A percentile compares a stretch with the other conserved stretches of the same genome.
Evolutionary conservation across 352 stramenopile species (phyloP).

Genomic region (Globisporangium okanoganense): DNA sequence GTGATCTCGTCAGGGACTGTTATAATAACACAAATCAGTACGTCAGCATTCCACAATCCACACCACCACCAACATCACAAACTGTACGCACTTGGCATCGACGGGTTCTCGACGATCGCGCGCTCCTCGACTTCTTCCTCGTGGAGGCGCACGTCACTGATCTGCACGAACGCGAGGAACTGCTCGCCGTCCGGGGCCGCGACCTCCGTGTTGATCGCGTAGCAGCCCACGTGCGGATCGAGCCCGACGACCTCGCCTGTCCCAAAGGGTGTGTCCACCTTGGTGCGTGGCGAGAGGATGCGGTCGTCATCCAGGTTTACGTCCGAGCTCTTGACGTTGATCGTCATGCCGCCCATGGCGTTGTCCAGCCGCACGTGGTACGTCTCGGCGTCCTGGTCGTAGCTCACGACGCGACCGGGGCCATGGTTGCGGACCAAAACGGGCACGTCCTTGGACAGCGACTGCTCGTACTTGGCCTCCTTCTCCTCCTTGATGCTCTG

Average conservation of each 20-base stretch:
- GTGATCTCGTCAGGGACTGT: slow-evolving; percentile 80
- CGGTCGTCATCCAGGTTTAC: slow-evolving; percentile 82
- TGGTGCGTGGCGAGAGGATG: slow-evolving; percentile 79
- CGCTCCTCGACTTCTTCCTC: slow-evolving; percentile 71
- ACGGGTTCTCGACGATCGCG: slow-evolving; percentile 77
- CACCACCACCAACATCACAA: slow-evolving; percentile 2
- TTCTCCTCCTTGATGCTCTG: slow-evolving; percentile 60
- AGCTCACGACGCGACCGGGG: slow-evolving; percentile 65
- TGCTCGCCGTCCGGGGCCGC: slow-evolving; percentile 70
- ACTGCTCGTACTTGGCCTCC: slow-evolving; percentile 84
- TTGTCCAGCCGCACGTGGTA: slow-evolving; percentile 73
- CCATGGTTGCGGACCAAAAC: slow-evolving; percentile 74
- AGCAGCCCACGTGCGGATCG: slow-evolving; percentile 86
- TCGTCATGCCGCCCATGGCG: slow-evolving; percentile 58
- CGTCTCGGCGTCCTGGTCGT: slow-evolving; percentile 75
- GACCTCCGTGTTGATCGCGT: slow-evolving; percentile 84
- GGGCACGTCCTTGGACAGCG: slow-evolving; percentile 82
- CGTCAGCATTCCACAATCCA: slow-evolving; percentile 16
- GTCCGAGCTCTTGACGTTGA: slow-evolving; percentile 65
- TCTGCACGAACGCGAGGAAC: slow-evolving; percentile 84
- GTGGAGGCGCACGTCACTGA: slow-evolving; percentile 63
- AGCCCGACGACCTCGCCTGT: slow-evolving; percentile 78
- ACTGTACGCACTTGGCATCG: slow-evolving; percentile 61
- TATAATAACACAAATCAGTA: slow-evolving; percentile 1
- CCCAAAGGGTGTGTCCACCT: slow-evolving; percentile 84